Evolutionary conservation across 2,329 filamentous ascomycete species (phyloP).

Genomic region (Paraphaeosphaeria minitans): DNA sequence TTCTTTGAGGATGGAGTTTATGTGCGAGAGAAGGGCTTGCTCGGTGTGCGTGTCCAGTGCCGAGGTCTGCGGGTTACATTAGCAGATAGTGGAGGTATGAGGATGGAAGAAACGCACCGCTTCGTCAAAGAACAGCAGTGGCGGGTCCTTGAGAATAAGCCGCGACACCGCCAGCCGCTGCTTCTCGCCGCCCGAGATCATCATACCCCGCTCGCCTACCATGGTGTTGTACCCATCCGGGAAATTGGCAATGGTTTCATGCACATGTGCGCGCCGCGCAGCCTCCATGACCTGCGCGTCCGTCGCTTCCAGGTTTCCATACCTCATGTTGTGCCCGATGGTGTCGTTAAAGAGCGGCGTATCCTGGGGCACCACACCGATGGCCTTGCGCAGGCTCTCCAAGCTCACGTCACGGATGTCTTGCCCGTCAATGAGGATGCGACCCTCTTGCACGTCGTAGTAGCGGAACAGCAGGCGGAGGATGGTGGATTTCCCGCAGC

Average conservation of each 20-base stretch:
- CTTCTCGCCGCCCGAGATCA: constrained; percentile 96
- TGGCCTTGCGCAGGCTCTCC: constrained; percentile 80
- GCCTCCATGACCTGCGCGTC: constrained; percentile 75
- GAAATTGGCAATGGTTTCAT: constrained; percentile 73
- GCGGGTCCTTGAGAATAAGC: constrained; percentile 85
- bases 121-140: constrained; percentile 92
- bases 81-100: not conserved
- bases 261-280: constrained; percentile 80
- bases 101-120: constrained; percentile 60
- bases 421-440: constrained; percentile 90
- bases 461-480: constrained; percentile 89
- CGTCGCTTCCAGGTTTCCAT: constrained; percentile 80
- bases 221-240: constrained; percentile 89
- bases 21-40: constrained; percentile 86
- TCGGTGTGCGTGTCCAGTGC: constrained; percentile 94
- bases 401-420: constrained; percentile 83
- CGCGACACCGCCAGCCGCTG: constrained; percentile 85
- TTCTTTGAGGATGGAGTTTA: constrained; percentile 88
- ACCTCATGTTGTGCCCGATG: constrained; percentile 93
- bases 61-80: constrained; percentile 62
- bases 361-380: constrained; percentile 96
- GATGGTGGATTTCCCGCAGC: constrained; percentile 95
- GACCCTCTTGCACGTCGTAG: constrained; percentile 85
- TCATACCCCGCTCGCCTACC: constrained; percentile 92
- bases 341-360: constrained; percentile 97